A percentile compares a stretch with the other conserved stretches of the same genome.
phyloP scores from a whole-genome alignment of 805 yeast genomes.

The Zygoascus ofunaensis region DNA sequence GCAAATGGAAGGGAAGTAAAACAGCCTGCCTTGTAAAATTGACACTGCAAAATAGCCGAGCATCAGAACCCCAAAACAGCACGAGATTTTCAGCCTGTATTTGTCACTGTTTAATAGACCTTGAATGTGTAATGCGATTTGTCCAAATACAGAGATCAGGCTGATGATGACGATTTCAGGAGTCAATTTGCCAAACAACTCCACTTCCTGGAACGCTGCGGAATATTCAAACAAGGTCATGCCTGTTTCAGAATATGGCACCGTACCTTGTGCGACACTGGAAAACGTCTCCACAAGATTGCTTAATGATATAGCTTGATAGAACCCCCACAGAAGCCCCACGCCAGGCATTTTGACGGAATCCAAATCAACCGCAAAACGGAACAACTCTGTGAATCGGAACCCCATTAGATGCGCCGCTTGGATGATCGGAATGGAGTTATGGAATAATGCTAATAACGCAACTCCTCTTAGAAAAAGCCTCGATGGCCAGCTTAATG shows the following conservation, averaged over 20 bases:
- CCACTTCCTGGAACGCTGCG: conserved; percentile 65
- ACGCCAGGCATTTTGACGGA: conserved; percentile 36
- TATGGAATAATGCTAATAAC: conserved; percentile 28
- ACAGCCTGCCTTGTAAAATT: conserved; percentile 34
- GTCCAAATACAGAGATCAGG: conserved; percentile 49
- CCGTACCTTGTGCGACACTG: conserved; percentile 45
- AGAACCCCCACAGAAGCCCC: conserved; percentile 48
- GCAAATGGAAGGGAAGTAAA: conserved; percentile 46
- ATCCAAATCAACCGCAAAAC: not conserved
- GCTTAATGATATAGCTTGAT: conserved; percentile 47
- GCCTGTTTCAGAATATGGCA: conserved; percentile 56
- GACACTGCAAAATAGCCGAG: conserved; percentile 39
- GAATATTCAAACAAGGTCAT: conserved; percentile 69
- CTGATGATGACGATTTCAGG: conserved; percentile 44
- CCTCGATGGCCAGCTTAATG: conserved; percentile 29
- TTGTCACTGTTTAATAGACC: conserved; percentile 45
- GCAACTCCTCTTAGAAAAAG: conserved; percentile 34
- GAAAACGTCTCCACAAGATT: conserved; percentile 60
- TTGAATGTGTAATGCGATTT: conserved; percentile 53
- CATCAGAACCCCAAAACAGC: conserved; percentile 47
- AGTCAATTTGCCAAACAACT: conserved; percentile 41
- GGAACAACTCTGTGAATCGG: conserved; percentile 11
- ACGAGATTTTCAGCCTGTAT: conserved; percentile 55
- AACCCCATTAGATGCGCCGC: conserved; percentile 25
- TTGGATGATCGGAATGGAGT: conserved; percentile 31